Evolutionary conservation across 257 asterid genomes (phyloP).

Genomic region (Mitragyna speciosa): DNA sequence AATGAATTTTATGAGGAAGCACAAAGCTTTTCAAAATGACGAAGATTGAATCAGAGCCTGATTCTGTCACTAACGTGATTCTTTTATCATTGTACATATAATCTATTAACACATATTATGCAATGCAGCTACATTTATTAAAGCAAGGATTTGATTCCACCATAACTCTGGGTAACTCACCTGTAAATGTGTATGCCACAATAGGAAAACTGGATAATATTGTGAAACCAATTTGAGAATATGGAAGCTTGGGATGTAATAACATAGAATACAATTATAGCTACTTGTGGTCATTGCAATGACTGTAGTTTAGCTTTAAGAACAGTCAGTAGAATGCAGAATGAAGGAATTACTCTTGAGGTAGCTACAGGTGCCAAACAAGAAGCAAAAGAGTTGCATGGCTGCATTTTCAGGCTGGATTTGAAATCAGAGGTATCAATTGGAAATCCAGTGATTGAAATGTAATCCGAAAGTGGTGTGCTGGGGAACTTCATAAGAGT

Average conservation of each 20-base stretch:
- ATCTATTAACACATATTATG: conserved; percentile 29
- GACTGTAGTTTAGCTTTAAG: conserved; percentile 55
- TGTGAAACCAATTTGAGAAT: conserved; percentile 58
- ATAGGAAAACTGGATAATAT: conserved; percentile 57
- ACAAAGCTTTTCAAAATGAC: conserved; percentile 47
- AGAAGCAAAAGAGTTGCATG: conserved; percentile 85
- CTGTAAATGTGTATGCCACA: conserved; percentile 72
- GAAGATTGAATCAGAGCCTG: conserved; percentile 54
- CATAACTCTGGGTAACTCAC: conserved; percentile 59
- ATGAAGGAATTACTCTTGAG: conserved; percentile 57
- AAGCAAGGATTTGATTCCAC: conserved; percentile 62
- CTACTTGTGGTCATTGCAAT: conserved; percentile 58
- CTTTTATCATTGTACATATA: conserved; percentile 54
- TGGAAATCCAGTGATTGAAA: conserved; percentile 76
- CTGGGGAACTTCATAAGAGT: conserved; percentile 49
- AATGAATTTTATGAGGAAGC: conserved; percentile 51
- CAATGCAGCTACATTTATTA: conserved; percentile 56
- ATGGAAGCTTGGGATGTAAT: conserved; percentile 62
- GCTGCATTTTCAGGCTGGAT: conserved; percentile 57
- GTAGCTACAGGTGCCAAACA: conserved; percentile 65
- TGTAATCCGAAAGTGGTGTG: conserved; percentile 72
- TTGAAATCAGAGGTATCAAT: conserved; percentile 49
- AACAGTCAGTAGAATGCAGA: conserved; percentile 69
- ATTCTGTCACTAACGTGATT: conserved; percentile 54
- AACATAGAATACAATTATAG: conserved; percentile 74